phyloP scores from a whole-genome alignment of 805 yeast species.

The Myxozyma geophila region DNA sequence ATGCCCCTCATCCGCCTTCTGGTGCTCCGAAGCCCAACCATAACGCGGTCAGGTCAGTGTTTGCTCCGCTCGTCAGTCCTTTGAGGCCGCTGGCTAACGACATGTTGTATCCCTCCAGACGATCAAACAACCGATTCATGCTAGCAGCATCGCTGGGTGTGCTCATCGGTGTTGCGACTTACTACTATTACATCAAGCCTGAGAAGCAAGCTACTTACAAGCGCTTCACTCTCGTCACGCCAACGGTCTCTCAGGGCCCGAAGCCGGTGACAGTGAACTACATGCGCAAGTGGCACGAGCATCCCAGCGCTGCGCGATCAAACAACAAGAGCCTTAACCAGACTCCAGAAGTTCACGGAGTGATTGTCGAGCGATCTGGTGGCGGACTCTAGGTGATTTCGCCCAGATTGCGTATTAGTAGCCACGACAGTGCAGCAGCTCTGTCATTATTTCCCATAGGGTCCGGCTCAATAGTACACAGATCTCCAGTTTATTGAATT shows the following conservation, averaged over 20 bases:
- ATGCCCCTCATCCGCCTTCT: slow-evolving; percentile 1
- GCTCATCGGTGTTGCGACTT: slow-evolving; percentile 23
- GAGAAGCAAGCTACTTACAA: slow-evolving; percentile 9
- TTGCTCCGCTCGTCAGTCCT: not conserved
- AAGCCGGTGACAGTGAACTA: slow-evolving; percentile 13
- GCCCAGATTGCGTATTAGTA: too few relatives aligned
- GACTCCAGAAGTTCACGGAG: slow-evolving; percentile 24
- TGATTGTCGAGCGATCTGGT: slow-evolving; percentile 31
- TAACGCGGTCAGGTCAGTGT: slow-evolving; percentile 2
- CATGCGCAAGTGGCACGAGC: slow-evolving; percentile 14
- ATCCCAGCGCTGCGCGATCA: slow-evolving; percentile 24
- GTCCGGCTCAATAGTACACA: too few relatives aligned
- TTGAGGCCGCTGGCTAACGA: slow-evolving; percentile 1
- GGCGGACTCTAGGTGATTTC: slow-evolving; percentile 24
- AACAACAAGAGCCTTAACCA: slow-evolving; percentile 28
- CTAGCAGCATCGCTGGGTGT: slow-evolving; percentile 11
- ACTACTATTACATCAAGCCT: slow-evolving; percentile 14
- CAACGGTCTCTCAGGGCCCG: slow-evolving; percentile 18
- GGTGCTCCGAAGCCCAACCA: slow-evolving; percentile 8
- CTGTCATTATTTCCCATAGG: not conserved
- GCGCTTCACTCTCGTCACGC: slow-evolving; percentile 21
- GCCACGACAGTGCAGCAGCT: too few relatives aligned
- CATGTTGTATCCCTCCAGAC: slow-evolving; percentile 2
- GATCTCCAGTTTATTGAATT: too few relatives aligned
- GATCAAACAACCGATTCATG: slow-evolving; percentile 28